Conservation (phyloP, 1,284 basidiomycete species). For the Sutorius eximius region DNA sequence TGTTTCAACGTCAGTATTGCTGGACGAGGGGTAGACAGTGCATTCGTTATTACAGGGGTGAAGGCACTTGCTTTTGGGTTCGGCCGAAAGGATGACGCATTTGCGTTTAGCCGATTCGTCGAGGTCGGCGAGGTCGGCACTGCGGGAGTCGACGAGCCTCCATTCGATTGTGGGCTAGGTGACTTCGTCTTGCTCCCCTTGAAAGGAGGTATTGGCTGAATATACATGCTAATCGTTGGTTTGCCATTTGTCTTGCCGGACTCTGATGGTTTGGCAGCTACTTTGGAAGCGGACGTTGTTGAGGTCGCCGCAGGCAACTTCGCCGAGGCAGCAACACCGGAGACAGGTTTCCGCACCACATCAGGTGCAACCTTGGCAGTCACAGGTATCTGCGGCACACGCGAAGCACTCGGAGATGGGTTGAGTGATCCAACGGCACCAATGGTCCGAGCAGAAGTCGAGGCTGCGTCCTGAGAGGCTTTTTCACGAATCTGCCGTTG, state of each 20-base stretch:
- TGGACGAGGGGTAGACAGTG: conserved; percentile 16
- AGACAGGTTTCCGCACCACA: conserved; percentile 33
- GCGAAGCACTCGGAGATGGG: conserved; percentile 38
- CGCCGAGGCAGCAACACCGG: conserved; percentile 31
- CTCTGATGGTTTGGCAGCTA: conserved; percentile 30
- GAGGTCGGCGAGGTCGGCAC: conserved; percentile 46
- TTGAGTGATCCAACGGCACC: conserved; percentile 43
- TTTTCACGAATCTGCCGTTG: conserved; percentile 82
- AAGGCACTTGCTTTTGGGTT: conserved; percentile 79
- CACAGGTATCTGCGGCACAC: conserved; percentile 30
- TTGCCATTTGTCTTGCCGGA: conserved; percentile 37
- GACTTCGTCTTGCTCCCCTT: conserved; percentile 57
- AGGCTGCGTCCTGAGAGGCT: conserved; percentile 65
- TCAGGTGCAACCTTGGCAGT: conserved; percentile 30
- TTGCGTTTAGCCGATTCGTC: conserved; percentile 61
- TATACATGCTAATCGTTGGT: conserved; percentile 58
- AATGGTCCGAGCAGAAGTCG: conserved; percentile 63
- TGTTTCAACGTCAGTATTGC: conserved; percentile 21
- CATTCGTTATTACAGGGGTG: conserved; percentile 54
- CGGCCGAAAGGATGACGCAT: conserved; percentile 79
- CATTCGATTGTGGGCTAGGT: conserved; percentile 32
- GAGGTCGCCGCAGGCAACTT: conserved; percentile 37
- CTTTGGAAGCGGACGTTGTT: conserved; percentile 35
- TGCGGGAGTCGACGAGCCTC: conserved; percentile 31
- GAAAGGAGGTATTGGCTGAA: conserved; percentile 92